Evolutionary conservation across 257 asterid species (phyloP), one percentile per base, ranked within the genome.

Genomic region (Nicotiana obtusifolia): DNA sequence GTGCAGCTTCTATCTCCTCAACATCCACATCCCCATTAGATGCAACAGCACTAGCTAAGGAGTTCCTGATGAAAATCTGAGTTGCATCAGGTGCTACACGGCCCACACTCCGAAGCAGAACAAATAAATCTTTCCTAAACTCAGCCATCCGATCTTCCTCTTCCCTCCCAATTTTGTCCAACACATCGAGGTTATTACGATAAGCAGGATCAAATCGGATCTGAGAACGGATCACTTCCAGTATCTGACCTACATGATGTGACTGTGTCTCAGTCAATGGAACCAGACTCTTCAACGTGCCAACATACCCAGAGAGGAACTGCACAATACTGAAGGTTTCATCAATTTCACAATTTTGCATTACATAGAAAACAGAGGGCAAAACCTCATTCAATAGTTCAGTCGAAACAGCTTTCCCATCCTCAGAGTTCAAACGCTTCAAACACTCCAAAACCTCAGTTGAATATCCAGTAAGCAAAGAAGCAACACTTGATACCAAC

Each of bases 1-100:
- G 98, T 68, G 98, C 91, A 41, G 97, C 98, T 88, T 96, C 99
- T 79, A 96, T 97, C 83, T 94, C 98, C 87, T 96, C 99, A 4
- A 88, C 93, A 80, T 91, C 91, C 81, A 88, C 89, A 84, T 94
- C 95, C 20, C 86, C 91, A 5, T 93, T 62, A 16, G 97, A 90
- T 52, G 92, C 86, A 65, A 88, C 91, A 69, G 98, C 93, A 64
- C 69, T 88, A 26, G 79, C 88, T 81, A 96, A 57, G 77, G 98
- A 92, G 87, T 90, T 94, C 75, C 94, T 90, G 49, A 96, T 93
- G 87, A 94, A 96, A 78, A 78, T 78, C 81, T 90, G 98, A 60
- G 97, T 94, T 71, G 90, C 89, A 84, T 93, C 94, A 41, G 98
- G 97, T 22, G 98, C 99, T 71, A 96, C 97, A 83, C 93, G 97